Conservation (phyloP, 768 basidiomycete genomes). For the Calocera cornea region DNA sequence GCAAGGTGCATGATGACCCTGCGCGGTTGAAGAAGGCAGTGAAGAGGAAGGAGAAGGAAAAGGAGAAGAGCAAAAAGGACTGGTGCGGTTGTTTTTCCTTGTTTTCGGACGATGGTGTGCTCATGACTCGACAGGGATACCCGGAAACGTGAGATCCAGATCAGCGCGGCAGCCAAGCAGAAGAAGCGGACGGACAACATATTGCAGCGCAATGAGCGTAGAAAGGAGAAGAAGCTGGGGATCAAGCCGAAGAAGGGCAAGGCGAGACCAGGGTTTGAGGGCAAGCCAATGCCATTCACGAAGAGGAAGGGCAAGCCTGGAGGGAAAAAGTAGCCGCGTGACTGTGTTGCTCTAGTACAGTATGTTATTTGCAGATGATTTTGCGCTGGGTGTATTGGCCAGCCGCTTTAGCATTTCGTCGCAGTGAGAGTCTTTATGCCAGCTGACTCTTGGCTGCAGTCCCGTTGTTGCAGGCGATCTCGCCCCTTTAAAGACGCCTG, state of each 20-base stretch:
- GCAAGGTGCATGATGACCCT: constrained; percentile 85
- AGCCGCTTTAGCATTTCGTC: no score
- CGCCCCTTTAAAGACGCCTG: no score
- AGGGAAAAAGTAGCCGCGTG: not conserved
- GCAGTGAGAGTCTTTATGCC: no score
- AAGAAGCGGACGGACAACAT: constrained; percentile 90
- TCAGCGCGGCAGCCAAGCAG: constrained; percentile 69
- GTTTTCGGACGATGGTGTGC: not conserved
- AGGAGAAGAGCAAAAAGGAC: constrained; percentile 64
- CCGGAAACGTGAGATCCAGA: constrained; percentile 62
- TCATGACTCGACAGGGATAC: constrained; percentile 48
- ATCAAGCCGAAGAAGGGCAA: constrained; percentile 38
- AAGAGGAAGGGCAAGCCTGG: constrained; percentile 32
- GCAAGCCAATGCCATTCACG: constrained; percentile 49
- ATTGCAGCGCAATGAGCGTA: constrained; percentile 66
- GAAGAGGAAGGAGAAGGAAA: constrained; percentile 86
- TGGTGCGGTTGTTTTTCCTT: constrained; percentile 45
- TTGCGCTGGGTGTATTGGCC: no score
- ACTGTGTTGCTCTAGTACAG: not conserved
- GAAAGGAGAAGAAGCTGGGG: constrained; percentile 46
- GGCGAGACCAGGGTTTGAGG: constrained; percentile 77
- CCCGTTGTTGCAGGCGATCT: no score
- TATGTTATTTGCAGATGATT: no score
- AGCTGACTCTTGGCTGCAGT: no score
- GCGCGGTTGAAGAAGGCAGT: constrained; percentile 75